Evolutionary conservation across 768 basidiomycete species (phyloP), one percentile per base, ranked within the genome.

Genomic region (Kwoniella bestiolae): DNA sequence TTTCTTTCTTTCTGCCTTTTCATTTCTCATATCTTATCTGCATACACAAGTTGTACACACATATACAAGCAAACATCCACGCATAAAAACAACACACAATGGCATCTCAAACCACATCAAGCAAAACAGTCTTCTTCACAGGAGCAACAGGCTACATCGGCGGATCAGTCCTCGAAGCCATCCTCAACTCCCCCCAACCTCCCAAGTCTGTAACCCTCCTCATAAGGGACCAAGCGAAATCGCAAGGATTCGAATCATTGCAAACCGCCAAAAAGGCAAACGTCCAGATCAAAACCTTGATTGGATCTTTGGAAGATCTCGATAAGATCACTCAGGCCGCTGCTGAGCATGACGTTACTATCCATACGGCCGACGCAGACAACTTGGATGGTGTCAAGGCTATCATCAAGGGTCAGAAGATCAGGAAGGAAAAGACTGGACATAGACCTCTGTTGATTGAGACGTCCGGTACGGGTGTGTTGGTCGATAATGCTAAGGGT

Each of bases 401-500:
- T 6, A 63, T 80, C 21, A 44, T 80, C 35, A 67, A 71, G 53
- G 79, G 79, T 38, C 59, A 70, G 67, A 76, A 76, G 52, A 59
- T 61, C 38, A 65, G 78, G 45, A 79, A 73, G 65, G 75, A 71
- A 6, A 69, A 76, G 62, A 79, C 78, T 25, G 76, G 77, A 14
- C 77, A 79, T 51, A 67, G 78, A 59, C 64, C 70, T 23, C 53
- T 78, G 23, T 73, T 76, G 49, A 80, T 80, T 23, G 76, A 80
- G 38, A 80, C 79, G 14, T 67, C 63, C 49, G 79, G 79, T 25
- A 79, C 78, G 14, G 79, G 76, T 57, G 67, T 74, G 5, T 56
- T 79, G 11, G 59, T 71, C 25, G 79, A 80, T 65, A 51, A 73
- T 21, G 73, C 76, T 3, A 70, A 72, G 57, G 76, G 76, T 18